Percentiles rank a stretch among this genome's conserved stretches.
Evolutionary conservation across 257 asterid species (phyloP).

Genomic region (Gardenia jasminoides): DNA sequence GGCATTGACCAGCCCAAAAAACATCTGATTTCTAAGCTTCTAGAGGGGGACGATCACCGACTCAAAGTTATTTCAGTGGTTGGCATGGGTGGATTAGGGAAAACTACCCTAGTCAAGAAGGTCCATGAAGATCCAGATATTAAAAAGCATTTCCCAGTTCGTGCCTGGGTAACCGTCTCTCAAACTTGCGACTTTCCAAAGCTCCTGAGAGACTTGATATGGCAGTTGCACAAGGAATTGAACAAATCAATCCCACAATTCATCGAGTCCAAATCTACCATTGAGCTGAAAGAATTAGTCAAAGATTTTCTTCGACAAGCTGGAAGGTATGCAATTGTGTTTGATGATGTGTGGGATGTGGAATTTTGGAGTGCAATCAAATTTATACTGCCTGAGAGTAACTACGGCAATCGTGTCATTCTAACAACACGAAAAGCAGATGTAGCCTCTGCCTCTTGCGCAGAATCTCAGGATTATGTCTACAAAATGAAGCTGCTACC

Average conservation of each 20-base stretch:
- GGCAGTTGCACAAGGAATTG: too few relatives aligned
- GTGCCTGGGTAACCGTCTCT: not conserved
- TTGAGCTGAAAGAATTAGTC: not conserved
- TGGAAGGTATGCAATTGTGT: conserved; percentile 19
- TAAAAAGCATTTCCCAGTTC: not conserved
- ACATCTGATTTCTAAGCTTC: too few relatives aligned
- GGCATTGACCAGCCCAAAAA: too few relatives aligned
- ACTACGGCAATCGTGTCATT: conserved; percentile 17
- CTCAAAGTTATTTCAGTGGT: too few relatives aligned
- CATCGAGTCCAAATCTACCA: not conserved
- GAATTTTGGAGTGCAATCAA: conserved; percentile 18
- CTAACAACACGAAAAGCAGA: conserved; percentile 11
- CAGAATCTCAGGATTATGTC: not conserved
- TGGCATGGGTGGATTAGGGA: conserved; percentile 12
- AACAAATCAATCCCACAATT: not conserved
- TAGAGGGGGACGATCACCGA: too few relatives aligned
- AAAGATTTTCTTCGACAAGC: not conserved
- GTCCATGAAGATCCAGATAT: not conserved
- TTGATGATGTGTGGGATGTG: conserved; percentile 24
- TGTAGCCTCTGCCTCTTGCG: conserved; percentile 8
- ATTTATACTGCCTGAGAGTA: conserved; percentile 11
- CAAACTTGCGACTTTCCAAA: not conserved
- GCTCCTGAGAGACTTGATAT: not conserved
- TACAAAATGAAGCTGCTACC: not conserved
- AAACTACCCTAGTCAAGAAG: conserved; percentile 3